Conservation (phyloP, 169 alveolate genomes). For the Plasmodium vinckei region DNA sequence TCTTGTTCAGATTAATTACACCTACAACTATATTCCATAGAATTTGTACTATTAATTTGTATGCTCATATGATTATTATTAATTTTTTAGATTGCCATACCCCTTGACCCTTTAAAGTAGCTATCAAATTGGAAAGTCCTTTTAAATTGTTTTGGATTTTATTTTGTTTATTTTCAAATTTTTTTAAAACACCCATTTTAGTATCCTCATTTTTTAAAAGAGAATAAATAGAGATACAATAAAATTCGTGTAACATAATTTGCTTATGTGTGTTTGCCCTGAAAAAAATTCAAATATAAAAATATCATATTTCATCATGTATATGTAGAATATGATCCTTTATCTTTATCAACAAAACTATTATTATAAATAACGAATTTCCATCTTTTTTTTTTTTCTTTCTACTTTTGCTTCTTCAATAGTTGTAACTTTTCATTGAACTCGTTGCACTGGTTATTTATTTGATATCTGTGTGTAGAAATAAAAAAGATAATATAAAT, state of each 20-base stretch:
- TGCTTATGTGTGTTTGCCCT: constrained; percentile 40
- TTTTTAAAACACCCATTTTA: constrained; percentile 7
- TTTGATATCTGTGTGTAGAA: constrained; percentile 39
- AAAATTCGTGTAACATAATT: constrained; percentile 28
- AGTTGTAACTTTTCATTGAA: constrained; percentile 38
- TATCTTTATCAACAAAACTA: no score
- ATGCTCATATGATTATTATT: no score
- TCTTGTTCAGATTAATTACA: no score
- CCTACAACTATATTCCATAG: no score
- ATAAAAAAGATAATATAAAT: not conserved
- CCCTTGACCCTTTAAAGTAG: not conserved
- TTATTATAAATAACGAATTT: not conserved
- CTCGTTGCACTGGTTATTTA: constrained; percentile 44
- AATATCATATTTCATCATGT: no score
- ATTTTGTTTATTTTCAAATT: constrained; percentile 7
- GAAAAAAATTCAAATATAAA: no score
- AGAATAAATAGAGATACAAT: constrained; percentile 44
- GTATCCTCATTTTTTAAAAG: constrained; percentile 53
- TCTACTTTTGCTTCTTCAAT: constrained; percentile 42
- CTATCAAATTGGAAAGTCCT: constrained; percentile 2
- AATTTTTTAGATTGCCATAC: not conserved
- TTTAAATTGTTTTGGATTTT: not conserved
- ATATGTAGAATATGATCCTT: not conserved
- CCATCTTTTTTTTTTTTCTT: not conserved
- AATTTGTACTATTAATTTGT: no score